Evolutionary conservation across 768 basidiomycete genomes (phyloP), one percentile per base, ranked within the genome.

Genomic region (Pisolithus microcarpus): DNA sequence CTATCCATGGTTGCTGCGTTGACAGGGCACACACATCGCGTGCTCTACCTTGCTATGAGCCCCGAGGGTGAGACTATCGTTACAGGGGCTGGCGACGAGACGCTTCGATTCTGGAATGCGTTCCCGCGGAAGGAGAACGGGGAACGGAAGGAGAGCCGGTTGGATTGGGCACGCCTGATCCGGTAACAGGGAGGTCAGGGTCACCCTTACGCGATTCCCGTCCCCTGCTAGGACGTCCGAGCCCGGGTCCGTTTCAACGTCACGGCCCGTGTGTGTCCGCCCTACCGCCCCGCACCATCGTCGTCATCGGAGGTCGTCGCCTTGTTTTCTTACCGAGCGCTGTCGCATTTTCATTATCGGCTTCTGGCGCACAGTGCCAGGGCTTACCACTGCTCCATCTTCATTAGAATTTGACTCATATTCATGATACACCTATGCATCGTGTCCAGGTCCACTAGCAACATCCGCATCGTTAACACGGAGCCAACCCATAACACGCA

Each of bases 21-120:
- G 7, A 89, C 91, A 0, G 95, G 95, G 7, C 95, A 99, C 64
- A 91, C 92, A 0, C 90, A 88, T 65, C 88, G 95, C 43, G 95
- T 99, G 16, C 74, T 97, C 30, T 95, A 95, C 65, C 83, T 97
- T n/a, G 94, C 94, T 3, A 93, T 94, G 90, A 89, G 85, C 61
- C 94, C 94, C 0, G 94, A 96, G 58, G 93, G 94, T 16, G 91
- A 95, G 71, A 98, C 94, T 0, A 97, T 98, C 55, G 96, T 97
- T 24, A 98, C 94, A 0, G 95, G 95, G 15, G 95, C 95, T 0
- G 95, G 95, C 0, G 95, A 99, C 66, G 95, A 98, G 71, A 99
- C 95, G 4, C 70, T 99, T 48, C 70, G 93, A 55, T 98, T 98
- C 69, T 98, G 95, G 95, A 95, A 92, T 65, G 93, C 92, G 0